Evolutionary conservation across 73 alveolate genomes (phyloP).

Genomic region (Paramecium biaurelia): DNA sequence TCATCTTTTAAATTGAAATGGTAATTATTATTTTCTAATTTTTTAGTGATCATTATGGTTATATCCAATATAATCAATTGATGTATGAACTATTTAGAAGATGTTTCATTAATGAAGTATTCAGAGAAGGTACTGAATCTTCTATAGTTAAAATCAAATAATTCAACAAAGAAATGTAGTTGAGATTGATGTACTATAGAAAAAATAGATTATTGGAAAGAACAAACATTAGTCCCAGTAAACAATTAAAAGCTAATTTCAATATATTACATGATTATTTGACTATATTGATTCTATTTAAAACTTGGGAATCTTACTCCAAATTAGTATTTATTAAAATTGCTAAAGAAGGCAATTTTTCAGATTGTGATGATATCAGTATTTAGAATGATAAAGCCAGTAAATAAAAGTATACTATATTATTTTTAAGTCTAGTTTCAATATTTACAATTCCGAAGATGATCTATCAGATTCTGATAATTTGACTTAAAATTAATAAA

Average conservation of each 20-base stretch:
- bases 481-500: neutral
- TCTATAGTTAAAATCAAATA: neutral
- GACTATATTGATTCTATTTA: neutral
- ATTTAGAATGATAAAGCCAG: neutral
- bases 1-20: neutral
- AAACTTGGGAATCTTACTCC: constrained; percentile 26
- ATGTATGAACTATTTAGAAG: constrained; percentile 27
- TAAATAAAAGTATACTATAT: neutral
- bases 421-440: neutral
- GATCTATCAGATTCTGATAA: neutral
- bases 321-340: neutral
- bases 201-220: neutral
- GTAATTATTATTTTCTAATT: neutral
- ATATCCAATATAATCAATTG: neutral
- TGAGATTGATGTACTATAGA: neutral
- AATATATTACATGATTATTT: neutral
- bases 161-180: neutral
- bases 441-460: neutral
- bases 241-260: neutral
- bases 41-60: constrained; percentile 24
- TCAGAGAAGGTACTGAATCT: neutral
- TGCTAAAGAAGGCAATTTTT: neutral
- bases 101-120: constrained; percentile 1
- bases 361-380: neutral
- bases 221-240: neutral